A percentile compares a stretch with the other conserved stretches of the same genome.
These are phyloP conservation scores for Punctularia strigosozonata DNA, from an alignment of 768 basidiomycete species.

Conservation along the genomic window DNA sequence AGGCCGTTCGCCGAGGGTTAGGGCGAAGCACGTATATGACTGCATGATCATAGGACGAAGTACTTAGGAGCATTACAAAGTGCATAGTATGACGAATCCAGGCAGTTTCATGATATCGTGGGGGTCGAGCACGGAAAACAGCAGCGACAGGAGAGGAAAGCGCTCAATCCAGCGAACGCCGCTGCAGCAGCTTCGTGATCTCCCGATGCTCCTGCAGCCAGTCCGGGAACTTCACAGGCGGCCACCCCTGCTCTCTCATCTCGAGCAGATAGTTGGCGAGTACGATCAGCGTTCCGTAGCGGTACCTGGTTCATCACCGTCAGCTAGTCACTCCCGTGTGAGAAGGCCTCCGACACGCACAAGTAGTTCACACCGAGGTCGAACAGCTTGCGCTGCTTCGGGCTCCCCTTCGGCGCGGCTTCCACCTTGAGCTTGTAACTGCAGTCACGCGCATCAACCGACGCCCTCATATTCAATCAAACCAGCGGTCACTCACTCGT, in stretches of 20 bases:
- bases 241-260: constrained; percentile 23
- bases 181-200: constrained; percentile 61
- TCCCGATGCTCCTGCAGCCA: constrained; percentile 82
- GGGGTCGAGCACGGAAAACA: background rate
- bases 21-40: too few relatives aligned
- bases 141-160: background rate
- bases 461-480: too few relatives aligned
- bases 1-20: too few relatives aligned
- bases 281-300: constrained; percentile 86
- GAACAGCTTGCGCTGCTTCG: constrained; percentile 66
- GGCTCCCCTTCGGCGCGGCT: constrained; percentile 65
- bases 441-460: too few relatives aligned
- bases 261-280: constrained; percentile 94
- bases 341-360: constrained; percentile 19
- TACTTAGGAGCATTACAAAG: too few relatives aligned
- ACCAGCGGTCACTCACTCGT: constrained; percentile 55
- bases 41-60: too few relatives aligned
- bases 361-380: constrained; percentile 83
- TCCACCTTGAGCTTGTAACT: constrained; percentile 91
- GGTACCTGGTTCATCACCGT: constrained; percentile 36
- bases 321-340: background rate
- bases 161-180: constrained; percentile 54
- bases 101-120: too few relatives aligned
- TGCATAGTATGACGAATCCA: too few relatives aligned
- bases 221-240: constrained; percentile 51